A percentile compares a stretch with the other conserved stretches of the same genome.
phyloP scores from a whole-genome alignment of 2,329 filamentous ascomycete species.

The Tolypocladium tundrense region DNA sequence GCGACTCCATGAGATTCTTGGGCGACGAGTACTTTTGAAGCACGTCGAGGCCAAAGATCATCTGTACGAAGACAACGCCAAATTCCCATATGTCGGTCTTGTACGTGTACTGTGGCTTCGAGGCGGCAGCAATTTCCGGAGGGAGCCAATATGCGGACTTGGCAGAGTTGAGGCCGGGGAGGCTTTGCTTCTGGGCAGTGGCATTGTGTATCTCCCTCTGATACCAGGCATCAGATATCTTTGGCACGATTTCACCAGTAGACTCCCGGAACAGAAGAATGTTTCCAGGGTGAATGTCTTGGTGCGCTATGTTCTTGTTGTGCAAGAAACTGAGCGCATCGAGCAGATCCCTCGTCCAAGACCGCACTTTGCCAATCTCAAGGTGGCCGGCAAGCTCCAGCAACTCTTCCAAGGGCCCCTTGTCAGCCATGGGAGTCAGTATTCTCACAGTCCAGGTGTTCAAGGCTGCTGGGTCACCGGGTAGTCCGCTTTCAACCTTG shows the following conservation, averaged over 20 bases:
- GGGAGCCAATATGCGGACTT: slow-evolving; percentile 77
- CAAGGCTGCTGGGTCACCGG: slow-evolving; percentile 23
- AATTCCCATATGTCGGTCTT: slow-evolving; percentile 96
- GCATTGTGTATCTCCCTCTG: slow-evolving; percentile 58
- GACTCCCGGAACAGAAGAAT: slow-evolving; percentile 64
- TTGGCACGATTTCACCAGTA: slow-evolving; percentile 60
- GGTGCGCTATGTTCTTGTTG: slow-evolving; percentile 73
- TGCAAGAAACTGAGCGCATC: slow-evolving; percentile 85
- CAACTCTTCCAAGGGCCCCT: slow-evolving; percentile 72
- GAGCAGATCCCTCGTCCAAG: slow-evolving; percentile 86
- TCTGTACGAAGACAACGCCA: slow-evolving; percentile 83
- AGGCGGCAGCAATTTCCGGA: slow-evolving; percentile 59
- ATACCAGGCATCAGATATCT: slow-evolving; percentile 65
- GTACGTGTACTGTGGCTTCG: slow-evolving; percentile 52
- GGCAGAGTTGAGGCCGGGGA: slow-evolving; percentile 46
- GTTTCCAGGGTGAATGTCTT: slow-evolving; percentile 70
- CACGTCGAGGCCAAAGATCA: slow-evolving; percentile 79
- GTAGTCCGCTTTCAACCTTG: slow-evolving; percentile 53
- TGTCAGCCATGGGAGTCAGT: slow-evolving; percentile 67
- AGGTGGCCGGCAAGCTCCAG: slow-evolving; percentile 70
- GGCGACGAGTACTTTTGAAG: slow-evolving; percentile 72
- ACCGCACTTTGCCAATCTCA: slow-evolving; percentile 63
- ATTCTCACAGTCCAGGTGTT: slow-evolving; percentile 62
- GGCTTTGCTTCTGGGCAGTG: slow-evolving; percentile 37
- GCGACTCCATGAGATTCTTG: slow-evolving; percentile 57